Evolutionary conservation across 495 filamentous ascomycete genomes (phyloP), one percentile per base, ranked within the genome.

Genomic region (Apiosordaria backusii): DNA sequence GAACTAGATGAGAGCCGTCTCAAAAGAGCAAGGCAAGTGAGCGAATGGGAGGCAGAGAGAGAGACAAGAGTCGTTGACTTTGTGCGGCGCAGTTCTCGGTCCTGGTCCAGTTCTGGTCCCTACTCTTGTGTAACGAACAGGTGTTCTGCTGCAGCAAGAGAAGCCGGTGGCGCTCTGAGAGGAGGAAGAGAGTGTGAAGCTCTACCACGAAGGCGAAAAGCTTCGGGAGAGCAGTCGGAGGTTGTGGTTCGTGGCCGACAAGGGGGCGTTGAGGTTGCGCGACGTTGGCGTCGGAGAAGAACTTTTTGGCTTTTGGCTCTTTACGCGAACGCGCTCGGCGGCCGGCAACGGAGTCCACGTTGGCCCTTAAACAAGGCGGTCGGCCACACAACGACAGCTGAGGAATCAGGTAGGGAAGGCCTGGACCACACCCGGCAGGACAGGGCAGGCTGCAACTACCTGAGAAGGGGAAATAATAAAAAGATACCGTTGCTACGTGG

Each of bases 251-350:
- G 64, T 24, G 57, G 54, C 57, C 57, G 57, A 61, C 22, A 54
- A 40, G 15, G 25, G 60, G 55, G 24, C 16, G 57, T 69, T 57
- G 58, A 58, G 27, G 60, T 61, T 66, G 60, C 60, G 67, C 67
- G 45, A 62, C 60, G 52, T 50, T 61, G 67, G 63, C 59, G 63
- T 63, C 35, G 67, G 57, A 66, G 26, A 63, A 58, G 65, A 50
- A 69, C 55, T 64, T 69, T 69, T 69, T 66, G 67, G 58, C 35
- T 69, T 69, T 69, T 66, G 63, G 58, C 53, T 54, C 63, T 68
- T 62, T 60, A 65, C 60, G 67, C 67, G 67, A 55, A 57, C 67
- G 67, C 63, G 19, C 60, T 54, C 45, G 61, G 40, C 50, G 61
- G 61, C 61, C 50, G 45, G 61, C 50, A 63, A 62, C 57, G 59